These are phyloP conservation scores for Chrysoporthe austroafricana DNA, from an alignment of 2,329 filamentous ascomycete species.

Conservation along the genomic window DNA sequence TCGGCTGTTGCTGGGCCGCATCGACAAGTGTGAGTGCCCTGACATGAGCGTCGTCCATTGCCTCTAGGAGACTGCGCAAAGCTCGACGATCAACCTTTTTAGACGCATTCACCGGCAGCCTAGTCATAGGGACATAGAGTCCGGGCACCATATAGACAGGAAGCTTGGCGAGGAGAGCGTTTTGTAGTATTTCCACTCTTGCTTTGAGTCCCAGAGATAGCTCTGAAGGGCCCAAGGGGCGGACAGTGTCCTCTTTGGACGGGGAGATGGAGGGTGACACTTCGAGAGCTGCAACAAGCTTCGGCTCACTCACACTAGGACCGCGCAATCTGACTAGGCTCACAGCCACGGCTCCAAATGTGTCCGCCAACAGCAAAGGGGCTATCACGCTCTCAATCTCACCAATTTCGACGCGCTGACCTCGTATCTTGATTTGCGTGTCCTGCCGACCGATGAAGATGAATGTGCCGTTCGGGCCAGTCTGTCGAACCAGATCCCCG, in stretches of 20 bases:
- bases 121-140: conserved; percentile 35
- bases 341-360: not conserved
- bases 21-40: not conserved
- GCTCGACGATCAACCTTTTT: conserved; percentile 32
- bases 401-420: conserved; percentile 52
- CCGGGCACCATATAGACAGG: conserved; percentile 29
- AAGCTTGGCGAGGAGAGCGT: not conserved
- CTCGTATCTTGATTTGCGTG: conserved; percentile 56
- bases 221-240: not conserved
- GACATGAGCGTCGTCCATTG: not conserved
- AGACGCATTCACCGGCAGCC: conserved; percentile 31
- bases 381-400: conserved; percentile 27
- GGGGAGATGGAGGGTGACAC: not conserved
- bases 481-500: conserved; percentile 45
- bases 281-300: not conserved
- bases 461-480: conserved; percentile 39
- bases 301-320: not conserved
- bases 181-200: not conserved
- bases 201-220: not conserved
- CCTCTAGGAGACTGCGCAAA: not conserved
- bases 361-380: not conserved
- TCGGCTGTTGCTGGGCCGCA: not conserved
- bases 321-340: not conserved
- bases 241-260: not conserved
- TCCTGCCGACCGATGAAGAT: conserved; percentile 44